phyloP scores from a whole-genome alignment of 2,329 filamentous ascomycete genomes.

The Diaporthe vexans region DNA sequence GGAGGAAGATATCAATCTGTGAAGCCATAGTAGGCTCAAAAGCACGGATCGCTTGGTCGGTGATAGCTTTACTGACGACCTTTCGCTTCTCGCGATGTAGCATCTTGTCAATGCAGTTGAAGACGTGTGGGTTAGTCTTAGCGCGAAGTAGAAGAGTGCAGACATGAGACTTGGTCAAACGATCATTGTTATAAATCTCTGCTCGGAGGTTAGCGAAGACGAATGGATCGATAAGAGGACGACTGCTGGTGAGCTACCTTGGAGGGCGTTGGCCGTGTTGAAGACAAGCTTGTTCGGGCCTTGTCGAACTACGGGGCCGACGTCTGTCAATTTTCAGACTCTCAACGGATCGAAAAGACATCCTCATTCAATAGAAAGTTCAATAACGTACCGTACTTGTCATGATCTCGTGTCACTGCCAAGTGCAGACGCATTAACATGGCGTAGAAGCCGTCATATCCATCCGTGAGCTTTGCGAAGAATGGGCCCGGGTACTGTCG shows the following conservation, averaged over 20 bases:
- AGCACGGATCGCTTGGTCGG: slow-evolving; percentile 40
- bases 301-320: slow-evolving; percentile 3
- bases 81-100: slow-evolving; percentile 1
- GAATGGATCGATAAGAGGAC: no score
- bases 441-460: slow-evolving; percentile 1
- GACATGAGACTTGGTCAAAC: slow-evolving; percentile 24
- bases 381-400: slow-evolving; percentile 8
- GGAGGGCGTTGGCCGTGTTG: neutral
- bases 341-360: neutral
- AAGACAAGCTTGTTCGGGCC: slow-evolving; percentile 31
- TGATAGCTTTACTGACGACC: slow-evolving; percentile 37
- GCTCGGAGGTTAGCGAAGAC: neutral
- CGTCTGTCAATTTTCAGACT: neutral
- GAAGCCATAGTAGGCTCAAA: slow-evolving; percentile 45
- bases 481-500: slow-evolving; percentile 6
- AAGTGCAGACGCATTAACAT: slow-evolving; percentile 9
- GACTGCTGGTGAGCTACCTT: neutral
- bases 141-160: neutral
- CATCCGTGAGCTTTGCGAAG: slow-evolving; percentile 7
- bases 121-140: neutral
- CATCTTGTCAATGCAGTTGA: slow-evolving; percentile 22
- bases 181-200: slow-evolving; percentile 23
- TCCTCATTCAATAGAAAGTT: neutral
- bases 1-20: slow-evolving; percentile 44
- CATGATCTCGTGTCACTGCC: neutral